Conservation (phyloP, 495 filamentous ascomycete species). For the Hypoxylon rickii region DNA sequence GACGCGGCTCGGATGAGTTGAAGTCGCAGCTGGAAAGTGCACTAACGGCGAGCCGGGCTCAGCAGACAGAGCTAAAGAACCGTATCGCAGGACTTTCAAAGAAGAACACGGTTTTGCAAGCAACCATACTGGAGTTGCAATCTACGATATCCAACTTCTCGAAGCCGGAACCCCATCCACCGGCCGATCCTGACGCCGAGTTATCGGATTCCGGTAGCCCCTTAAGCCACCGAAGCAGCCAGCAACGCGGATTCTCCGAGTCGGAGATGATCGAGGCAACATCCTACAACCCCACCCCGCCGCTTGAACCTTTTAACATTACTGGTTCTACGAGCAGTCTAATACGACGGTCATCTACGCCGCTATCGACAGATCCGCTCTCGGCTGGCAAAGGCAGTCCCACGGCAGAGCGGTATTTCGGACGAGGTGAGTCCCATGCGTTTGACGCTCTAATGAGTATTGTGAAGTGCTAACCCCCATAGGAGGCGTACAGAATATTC, state of each 20-base stretch:
- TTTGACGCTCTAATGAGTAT: too few species aligned
- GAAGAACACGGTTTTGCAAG: constrained; percentile 48
- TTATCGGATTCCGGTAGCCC: constrained; percentile 29
- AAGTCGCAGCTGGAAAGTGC: constrained; percentile 42
- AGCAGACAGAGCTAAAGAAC: constrained; percentile 49
- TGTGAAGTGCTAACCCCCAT: constrained; percentile 41
- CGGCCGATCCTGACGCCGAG: constrained; percentile 27
- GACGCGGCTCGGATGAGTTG: constrained; percentile 35
- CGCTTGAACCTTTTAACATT: constrained; percentile 37
- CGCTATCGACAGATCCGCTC: constrained; percentile 30
- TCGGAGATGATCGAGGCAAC: constrained; percentile 39
- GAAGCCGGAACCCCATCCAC: constrained; percentile 6
- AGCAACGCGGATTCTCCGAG: constrained; percentile 43
- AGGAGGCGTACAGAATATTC: constrained; percentile 63
- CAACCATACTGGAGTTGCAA: constrained; percentile 43
- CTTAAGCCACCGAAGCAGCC: constrained; percentile 25
- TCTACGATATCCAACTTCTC: constrained; percentile 27
- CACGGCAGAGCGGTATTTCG: constrained; percentile 49
- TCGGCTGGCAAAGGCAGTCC: constrained; percentile 44
- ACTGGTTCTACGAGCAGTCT: constrained; percentile 8
- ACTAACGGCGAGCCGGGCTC: constrained; percentile 44
- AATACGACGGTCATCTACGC: constrained; percentile 37
- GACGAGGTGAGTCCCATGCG: constrained; percentile 43
- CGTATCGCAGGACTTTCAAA: constrained; percentile 46
- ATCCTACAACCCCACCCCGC: constrained; percentile 42